Evolutionary conservation across 805 yeast genomes (phyloP).

Genomic region (Cyberlindnera suaveolens): DNA sequence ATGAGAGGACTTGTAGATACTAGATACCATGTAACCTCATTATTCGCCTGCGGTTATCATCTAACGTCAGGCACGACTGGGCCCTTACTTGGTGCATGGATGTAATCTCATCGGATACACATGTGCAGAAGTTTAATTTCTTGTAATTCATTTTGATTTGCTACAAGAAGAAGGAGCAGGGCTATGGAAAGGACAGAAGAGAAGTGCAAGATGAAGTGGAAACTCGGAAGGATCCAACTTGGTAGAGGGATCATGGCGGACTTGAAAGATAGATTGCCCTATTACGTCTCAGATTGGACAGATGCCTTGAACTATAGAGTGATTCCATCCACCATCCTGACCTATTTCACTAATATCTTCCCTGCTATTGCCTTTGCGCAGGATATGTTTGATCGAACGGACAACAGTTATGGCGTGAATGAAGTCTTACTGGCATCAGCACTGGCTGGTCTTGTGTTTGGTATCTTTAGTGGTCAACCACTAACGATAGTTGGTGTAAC

Average conservation of each 20-base stretch:
- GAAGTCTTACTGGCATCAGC: conserved; percentile 83
- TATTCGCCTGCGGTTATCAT: no score
- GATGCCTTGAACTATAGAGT: conserved; percentile 87
- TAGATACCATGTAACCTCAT: no score
- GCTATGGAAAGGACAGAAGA: not conserved
- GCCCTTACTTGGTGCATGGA: no score
- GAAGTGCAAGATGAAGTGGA: not conserved
- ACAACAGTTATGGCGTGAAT: conserved; percentile 84
- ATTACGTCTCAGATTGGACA: conserved; percentile 68
- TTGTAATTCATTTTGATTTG: not conserved
- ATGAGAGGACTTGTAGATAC: not conserved
- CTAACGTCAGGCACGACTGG: no score
- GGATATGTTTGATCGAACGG: conserved; percentile 91
- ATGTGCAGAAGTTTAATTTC: no score
- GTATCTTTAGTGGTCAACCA: conserved; percentile 84
- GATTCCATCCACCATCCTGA: conserved; percentile 73
- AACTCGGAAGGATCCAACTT: conserved; percentile 5
- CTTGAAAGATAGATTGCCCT: conserved; percentile 42
- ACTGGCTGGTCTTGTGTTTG: conserved; percentile 84
- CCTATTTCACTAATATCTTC: conserved; percentile 82
- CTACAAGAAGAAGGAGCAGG: not conserved
- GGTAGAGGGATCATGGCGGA: conserved; percentile 32
- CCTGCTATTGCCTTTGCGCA: conserved; percentile 97
- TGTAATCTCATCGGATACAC: no score
- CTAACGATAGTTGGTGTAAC: conserved; percentile 95